Percentiles rank a stretch among this genome's conserved stretches.
phyloP scores from a whole-genome alignment of 208 protist genomes.

The Crithidia sp. region DNA sequence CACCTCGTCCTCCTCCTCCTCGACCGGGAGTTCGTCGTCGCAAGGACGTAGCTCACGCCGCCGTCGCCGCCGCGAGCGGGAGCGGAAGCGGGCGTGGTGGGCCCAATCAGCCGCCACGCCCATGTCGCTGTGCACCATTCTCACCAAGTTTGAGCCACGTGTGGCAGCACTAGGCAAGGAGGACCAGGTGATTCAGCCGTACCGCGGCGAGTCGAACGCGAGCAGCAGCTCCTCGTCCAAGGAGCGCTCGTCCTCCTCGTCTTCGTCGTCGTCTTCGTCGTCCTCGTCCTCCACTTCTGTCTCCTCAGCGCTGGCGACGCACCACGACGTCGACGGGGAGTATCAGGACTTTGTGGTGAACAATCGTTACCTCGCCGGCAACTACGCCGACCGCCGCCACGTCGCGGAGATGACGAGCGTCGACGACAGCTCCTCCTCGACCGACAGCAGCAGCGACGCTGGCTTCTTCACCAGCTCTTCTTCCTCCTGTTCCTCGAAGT shows the following conservation, averaged over 20 bases:
- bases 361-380: conserved; percentile 48
- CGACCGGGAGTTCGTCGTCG: conserved; percentile 9
- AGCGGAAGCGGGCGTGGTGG: conserved; percentile 25
- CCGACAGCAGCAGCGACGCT: not conserved
- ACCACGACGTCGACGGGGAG: conserved; percentile 22
- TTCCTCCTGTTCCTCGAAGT: conserved; percentile 22
- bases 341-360: conserved; percentile 77
- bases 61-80: conserved; percentile 21
- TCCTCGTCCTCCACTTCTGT: conserved; percentile 17
- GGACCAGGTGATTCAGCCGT: conserved; percentile 78
- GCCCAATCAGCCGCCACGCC: conserved; percentile 45
- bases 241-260: conserved; percentile 25
- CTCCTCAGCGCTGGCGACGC: not conserved
- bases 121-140: conserved; percentile 65
- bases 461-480: conserved; percentile 10
- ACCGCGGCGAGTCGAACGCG: conserved; percentile 55
- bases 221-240: conserved; percentile 29
- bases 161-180: conserved; percentile 59
- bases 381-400: conserved; percentile 51
- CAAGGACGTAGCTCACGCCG: conserved; percentile 5
- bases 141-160: conserved; percentile 61
- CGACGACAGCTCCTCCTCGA: conserved; percentile 28
- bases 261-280: conserved; percentile 25
- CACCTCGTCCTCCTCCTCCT: conserved; percentile 24
- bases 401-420: conserved; percentile 34